Conservation (phyloP, 495 filamentous ascomycete species). For the Schizothecium vesticola region DNA sequence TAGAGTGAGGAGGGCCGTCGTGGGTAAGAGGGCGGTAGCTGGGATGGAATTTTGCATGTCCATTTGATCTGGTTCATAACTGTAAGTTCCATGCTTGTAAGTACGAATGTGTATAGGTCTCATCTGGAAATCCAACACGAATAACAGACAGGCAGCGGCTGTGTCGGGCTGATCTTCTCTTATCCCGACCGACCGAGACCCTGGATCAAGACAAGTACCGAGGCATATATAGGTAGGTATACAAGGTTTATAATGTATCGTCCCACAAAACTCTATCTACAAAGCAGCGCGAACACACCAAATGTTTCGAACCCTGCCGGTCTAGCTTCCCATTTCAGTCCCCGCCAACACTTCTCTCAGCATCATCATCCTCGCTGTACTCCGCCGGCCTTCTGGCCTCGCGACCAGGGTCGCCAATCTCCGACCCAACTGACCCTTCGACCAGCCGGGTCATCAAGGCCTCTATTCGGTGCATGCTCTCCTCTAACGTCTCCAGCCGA, state of each 20-base stretch:
- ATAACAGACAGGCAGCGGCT: neutral
- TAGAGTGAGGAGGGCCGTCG: neutral
- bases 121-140: neutral
- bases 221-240: neutral
- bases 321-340: neutral
- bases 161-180: neutral
- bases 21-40: neutral
- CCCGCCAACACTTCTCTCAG: neutral
- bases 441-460: conserved; percentile 29
- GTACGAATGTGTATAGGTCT: neutral
- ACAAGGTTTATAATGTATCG: neutral
- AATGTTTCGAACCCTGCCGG: neutral
- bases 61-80: neutral
- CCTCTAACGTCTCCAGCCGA: conserved; percentile 37
- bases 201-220: neutral
- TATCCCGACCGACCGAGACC: neutral
- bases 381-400: neutral
- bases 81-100: neutral
- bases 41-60: neutral
- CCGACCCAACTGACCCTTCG: neutral
- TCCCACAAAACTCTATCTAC: neutral
- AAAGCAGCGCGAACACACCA: neutral
- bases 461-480: conserved; percentile 35
- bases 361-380: conserved; percentile 1
- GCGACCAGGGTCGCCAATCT: neutral